Evolutionary conservation across 2,329 filamentous ascomycete genomes (phyloP), one percentile per base, ranked within the genome.

Genomic region (Botrytis medusae): DNA sequence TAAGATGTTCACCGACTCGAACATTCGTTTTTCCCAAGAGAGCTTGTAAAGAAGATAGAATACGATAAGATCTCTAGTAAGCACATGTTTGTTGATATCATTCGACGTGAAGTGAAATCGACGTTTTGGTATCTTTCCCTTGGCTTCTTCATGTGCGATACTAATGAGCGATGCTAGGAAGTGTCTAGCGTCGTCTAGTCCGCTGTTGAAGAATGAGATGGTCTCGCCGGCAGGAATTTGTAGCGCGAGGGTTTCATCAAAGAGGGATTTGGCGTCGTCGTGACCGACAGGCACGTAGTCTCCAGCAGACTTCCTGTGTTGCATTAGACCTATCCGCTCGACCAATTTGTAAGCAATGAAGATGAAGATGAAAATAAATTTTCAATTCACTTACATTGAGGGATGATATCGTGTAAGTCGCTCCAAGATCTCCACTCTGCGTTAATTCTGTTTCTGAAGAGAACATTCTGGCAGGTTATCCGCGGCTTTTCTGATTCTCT

Each of bases 31-130:
- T 59, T 7, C 5, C 8, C 2, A 14, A 12, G 65, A 69, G 25
- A 69, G 48, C 40, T 54, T 69, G 4, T 69, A 48, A 6, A 69
- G 34, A 40, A 69, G 37, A n/a, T 10, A 40, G 18, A 69, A 57
- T 18, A 69, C 29, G 34, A 69, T 59, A 14, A 69, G 48, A 42
- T 22, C 10, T 37, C 65, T 29, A 10, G 34, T 37, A 59, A 69
- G 46, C 14, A 14, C n/a, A 40, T 54, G n/a, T 25, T 25, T 40
- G 22, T 69, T 51, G 20, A 42, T 42, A 29, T 69, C 65, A 57
- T 59, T 69, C 14, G 59, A n/a, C 4, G 65, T 69, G 48, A 69
- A 69, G 34, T 69, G 65, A 40, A 59, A 63, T 29, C 40, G 61
- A 44, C 40, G n/a, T 40, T 63, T 29, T 32, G 61, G 20, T n/a